Base-by-base conservation (phyloP, 805 yeast species). In the Candida succiphila region DNA sequence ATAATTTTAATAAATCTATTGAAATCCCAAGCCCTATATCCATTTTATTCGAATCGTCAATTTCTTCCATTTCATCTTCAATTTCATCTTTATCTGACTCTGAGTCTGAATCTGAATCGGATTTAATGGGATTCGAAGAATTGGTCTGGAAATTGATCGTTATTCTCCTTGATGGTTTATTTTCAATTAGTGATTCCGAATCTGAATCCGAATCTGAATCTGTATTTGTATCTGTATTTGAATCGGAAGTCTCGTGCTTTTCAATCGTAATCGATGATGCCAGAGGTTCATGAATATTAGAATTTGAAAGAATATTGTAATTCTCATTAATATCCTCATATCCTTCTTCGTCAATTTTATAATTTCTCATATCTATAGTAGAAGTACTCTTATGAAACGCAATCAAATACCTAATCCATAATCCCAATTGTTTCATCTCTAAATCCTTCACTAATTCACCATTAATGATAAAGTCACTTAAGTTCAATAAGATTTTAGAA, bases 331-430 rank as follows among this genome's bases (percentile, higher is more conserved):
- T 29, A 43, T 71, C 78, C 38, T 61, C 63, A 41, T 67, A 69
- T n/a, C 65, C 63, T 25, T 48, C 54, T 9, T 56, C 63, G 22
- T 45, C 41, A n/a, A 72, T 63, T 17, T 59, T 44, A 44, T 70
- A 72, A 42, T 69, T 67, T 38, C 61, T 59, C 12, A 59, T 43
- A 43, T 67, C 72, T 26, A 72, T 64, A 1, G 67, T 56, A 27
- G 70, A 69, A 2, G 78, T 69, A 10, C 75, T 62, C 37, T 55
- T 63, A 44, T 55, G 72, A 34, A 67, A 61, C 13, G 61, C 43
- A 38, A 53, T 45, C 39, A 58, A 41, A 31, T 52, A 41, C 49
- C 56, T 37, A 40, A 52, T 47, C 66, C 59, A 55, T 17, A 39
- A 32, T 26, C 49, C 30, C 20, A 56, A 32, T 25, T 39, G 38